Base-by-base conservation (phyloP, 169 alveolate species). In the Eimeria falciformis region DNA sequence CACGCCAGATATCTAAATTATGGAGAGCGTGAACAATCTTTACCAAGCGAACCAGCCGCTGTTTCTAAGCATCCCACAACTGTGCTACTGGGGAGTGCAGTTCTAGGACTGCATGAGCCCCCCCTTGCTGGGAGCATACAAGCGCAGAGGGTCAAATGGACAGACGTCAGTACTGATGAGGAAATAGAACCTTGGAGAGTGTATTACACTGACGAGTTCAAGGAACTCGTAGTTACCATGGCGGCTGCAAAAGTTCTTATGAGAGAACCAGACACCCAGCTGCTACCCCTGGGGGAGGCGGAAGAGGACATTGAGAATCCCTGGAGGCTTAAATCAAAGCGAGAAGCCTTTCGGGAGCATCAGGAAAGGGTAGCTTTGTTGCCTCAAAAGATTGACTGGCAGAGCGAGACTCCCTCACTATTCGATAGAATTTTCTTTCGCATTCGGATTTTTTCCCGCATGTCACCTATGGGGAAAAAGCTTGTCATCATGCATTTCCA, bases 361-460 rank as follows among this genome's bases (percentile, higher is more conserved):
- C 37, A 25, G n/a, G 65, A 73, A 58, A 12, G 58, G 4, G 40
- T 37, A 73, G 29, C 65, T 43, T 37, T 73, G 29, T 25, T 40
- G 33, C 11, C 46, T 18, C 62, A 53, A 18, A 53, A 53, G n/a
- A 18, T 12, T 12, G 3, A 27, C 37, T 12, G 37, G 17, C 40
- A 18, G 37, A n/a, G 73, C 17, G 14, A 27, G 37, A 23, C 81
- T 69, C 0, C 81, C 11, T 46, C 75, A 6, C 47, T 85, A 43
- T 47, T 85, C 5, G 84, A 66, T 6, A 55, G 69, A 3, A 18
- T 85, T 5, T 71, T 85, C 14, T 69, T 53, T 9, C 92, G 92
- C 18, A 55, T 85, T n/a, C 85, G 85, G 5, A 37, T 85, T n/a
- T 85, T 85, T n/a, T 71, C 85, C 17, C 84, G 92, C 23, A 33